Conservation (phyloP, 306 rosid species). For the Senna siamea region DNA sequence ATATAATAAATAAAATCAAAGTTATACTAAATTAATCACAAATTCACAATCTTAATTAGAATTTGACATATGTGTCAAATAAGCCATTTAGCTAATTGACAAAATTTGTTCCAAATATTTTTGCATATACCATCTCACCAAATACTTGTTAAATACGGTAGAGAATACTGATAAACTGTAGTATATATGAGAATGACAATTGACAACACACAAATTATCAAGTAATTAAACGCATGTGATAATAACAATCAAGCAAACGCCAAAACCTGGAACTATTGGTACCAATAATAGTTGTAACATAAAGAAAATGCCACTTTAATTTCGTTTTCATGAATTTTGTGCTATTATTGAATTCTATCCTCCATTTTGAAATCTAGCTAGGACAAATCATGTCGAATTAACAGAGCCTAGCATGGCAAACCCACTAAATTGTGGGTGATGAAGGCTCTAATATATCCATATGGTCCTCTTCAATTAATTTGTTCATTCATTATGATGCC, state of each 20-base stretch:
- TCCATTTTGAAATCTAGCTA: neutral
- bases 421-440: neutral
- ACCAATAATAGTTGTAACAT: neutral
- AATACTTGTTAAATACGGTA: too few species aligned
- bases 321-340: neutral
- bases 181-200: neutral
- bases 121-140: too few species aligned
- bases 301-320: neutral
- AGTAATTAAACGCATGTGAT: neutral
- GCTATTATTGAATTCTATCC: neutral
- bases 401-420: neutral
- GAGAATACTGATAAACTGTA: neutral
- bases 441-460: neutral
- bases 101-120: too few species aligned
- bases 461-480: neutral
- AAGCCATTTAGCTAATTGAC: too few species aligned
- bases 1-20: too few species aligned
- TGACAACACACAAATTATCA: neutral
- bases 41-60: too few species aligned
- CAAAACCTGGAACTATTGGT: neutral
- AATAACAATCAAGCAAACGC: neutral
- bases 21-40: too few species aligned
- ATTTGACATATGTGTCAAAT: too few species aligned
- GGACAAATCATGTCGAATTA: too few species aligned
- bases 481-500: neutral